These are phyloP conservation scores for Oryza coarctata DNA, from an alignment of 176 grass and related monocot species.

Conservation along the genomic window DNA sequence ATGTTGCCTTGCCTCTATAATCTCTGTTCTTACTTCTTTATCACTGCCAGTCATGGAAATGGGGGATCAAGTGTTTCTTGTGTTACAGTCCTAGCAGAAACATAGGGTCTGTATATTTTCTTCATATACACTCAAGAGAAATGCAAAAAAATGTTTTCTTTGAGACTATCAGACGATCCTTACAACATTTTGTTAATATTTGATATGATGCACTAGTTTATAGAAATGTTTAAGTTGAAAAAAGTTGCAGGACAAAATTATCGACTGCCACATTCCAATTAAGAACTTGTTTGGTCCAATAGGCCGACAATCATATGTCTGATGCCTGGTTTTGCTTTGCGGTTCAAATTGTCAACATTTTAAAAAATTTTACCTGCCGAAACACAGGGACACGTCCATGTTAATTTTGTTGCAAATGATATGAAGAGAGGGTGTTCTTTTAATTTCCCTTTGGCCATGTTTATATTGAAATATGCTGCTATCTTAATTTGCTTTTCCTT, in stretches of 20 bases:
- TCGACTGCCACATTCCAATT: neutral
- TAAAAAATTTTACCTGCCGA: neutral
- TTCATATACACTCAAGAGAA: neutral
- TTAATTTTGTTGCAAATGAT: neutral
- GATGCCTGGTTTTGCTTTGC: neutral
- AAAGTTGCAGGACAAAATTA: neutral
- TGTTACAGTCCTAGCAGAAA: too few relatives aligned
- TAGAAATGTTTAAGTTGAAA: neutral
- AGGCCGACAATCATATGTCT: neutral
- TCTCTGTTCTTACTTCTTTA: neutral
- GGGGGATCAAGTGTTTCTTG: neutral
- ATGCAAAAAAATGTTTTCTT: too few relatives aligned
- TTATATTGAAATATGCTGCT: neutral
- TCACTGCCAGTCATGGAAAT: neutral
- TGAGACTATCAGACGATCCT: neutral
- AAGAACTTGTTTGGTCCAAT: neutral
- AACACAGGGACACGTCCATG: neutral
- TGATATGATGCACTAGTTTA: slow-evolving; percentile 4
- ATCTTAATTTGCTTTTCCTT: slow-evolving; percentile 3
- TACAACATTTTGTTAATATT: neutral
- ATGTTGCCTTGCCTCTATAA: neutral
- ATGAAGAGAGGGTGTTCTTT: neutral
- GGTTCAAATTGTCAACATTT: slow-evolving; percentile 11
- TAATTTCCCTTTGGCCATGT: neutral
- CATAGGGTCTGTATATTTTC: neutral